A percentile compares a stretch with the other conserved stretches of the same genome.
Conservation (phyloP, 768 basidiomycete genomes). For the Pholiota microspora region DNA sequence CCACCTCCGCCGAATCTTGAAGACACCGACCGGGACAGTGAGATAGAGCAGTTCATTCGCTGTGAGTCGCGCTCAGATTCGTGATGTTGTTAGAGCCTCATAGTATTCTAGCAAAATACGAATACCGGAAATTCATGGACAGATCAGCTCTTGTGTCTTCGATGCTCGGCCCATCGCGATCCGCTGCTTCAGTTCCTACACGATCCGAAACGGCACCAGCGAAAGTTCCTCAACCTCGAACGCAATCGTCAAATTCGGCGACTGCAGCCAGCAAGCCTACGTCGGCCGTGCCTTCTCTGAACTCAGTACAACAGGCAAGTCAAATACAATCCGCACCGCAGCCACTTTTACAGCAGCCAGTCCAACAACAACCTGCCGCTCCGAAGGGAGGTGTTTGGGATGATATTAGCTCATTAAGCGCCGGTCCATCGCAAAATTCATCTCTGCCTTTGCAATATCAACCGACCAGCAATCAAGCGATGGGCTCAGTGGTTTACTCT, state of each 20-base stretch:
- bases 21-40: slow-evolving; percentile 81
- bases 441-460: slow-evolving; percentile 8
- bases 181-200: slow-evolving; percentile 27
- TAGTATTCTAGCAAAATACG: slow-evolving; percentile 64
- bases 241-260: slow-evolving; percentile 4
- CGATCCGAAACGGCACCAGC: slow-evolving; percentile 17
- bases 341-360: slow-evolving; percentile 23
- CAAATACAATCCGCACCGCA: slow-evolving; percentile 16
- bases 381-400: slow-evolving; percentile 4
- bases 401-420: neutral
- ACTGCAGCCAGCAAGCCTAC: slow-evolving; percentile 1
- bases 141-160: slow-evolving; percentile 44
- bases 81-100: neutral
- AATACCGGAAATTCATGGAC: slow-evolving; percentile 68
- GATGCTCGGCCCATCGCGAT: slow-evolving; percentile 43
- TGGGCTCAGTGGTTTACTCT: slow-evolving; percentile 13
- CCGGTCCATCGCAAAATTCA: slow-evolving; percentile 2
- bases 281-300: slow-evolving; percentile 10
- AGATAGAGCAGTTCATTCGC: slow-evolving; percentile 89
- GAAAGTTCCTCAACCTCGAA: slow-evolving; percentile 1
- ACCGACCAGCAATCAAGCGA: neutral
- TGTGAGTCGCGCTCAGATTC: slow-evolving; percentile 39
- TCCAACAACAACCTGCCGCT: slow-evolving; percentile 7
- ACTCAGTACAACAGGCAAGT: slow-evolving; percentile 7
- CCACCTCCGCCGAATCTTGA: slow-evolving; percentile 82